Evolutionary conservation across 805 yeast species (phyloP).

Genomic region (Candida cerambycidarum): DNA sequence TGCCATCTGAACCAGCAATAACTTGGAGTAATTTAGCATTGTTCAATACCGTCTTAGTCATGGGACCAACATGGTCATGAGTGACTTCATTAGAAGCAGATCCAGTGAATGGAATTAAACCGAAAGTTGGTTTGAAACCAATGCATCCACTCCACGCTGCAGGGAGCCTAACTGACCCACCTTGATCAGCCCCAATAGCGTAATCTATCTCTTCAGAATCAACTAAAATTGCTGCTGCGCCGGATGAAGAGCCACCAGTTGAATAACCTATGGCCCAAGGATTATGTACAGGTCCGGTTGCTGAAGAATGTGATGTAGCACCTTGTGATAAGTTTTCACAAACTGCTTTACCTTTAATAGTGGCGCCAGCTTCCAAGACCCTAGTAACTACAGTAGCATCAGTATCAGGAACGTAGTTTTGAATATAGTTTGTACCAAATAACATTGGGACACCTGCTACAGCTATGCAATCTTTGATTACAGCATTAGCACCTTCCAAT

Average conservation of each 20-base stretch:
- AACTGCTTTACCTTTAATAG: slow-evolving; percentile 31
- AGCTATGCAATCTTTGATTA: slow-evolving; percentile 34
- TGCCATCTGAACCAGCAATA: slow-evolving; percentile 35
- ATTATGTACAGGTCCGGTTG: slow-evolving; percentile 19
- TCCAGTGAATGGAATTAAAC: slow-evolving; percentile 35
- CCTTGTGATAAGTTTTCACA: slow-evolving; percentile 38
- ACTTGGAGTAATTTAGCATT: slow-evolving; percentile 31
- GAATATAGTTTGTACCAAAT: slow-evolving; percentile 33
- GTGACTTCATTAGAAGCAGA: slow-evolving; percentile 31
- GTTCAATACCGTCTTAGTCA: slow-evolving; percentile 33
- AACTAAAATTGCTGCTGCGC: slow-evolving; percentile 14
- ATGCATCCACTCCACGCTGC: slow-evolving; percentile 16
- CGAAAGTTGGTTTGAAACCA: slow-evolving; percentile 16
- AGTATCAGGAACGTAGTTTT: slow-evolving; percentile 29
- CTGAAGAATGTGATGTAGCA: slow-evolving; percentile 31
- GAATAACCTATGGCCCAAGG: slow-evolving; percentile 13
- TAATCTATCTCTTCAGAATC: slow-evolving; percentile 11
- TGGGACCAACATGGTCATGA: slow-evolving; percentile 40
- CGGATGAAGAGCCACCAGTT: slow-evolving; percentile 15
- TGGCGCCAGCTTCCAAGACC: slow-evolving; percentile 33
- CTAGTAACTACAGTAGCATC: slow-evolving; percentile 40
- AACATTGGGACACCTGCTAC: slow-evolving; percentile 36
- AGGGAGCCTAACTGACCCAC: slow-evolving; percentile 14
- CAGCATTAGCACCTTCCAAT: slow-evolving; percentile 27
- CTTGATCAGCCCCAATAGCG: slow-evolving; percentile 14